Base-by-base conservation (phyloP, 2,329 filamentous ascomycete genomes). In the Aureobasidium mangrovei region DNA sequence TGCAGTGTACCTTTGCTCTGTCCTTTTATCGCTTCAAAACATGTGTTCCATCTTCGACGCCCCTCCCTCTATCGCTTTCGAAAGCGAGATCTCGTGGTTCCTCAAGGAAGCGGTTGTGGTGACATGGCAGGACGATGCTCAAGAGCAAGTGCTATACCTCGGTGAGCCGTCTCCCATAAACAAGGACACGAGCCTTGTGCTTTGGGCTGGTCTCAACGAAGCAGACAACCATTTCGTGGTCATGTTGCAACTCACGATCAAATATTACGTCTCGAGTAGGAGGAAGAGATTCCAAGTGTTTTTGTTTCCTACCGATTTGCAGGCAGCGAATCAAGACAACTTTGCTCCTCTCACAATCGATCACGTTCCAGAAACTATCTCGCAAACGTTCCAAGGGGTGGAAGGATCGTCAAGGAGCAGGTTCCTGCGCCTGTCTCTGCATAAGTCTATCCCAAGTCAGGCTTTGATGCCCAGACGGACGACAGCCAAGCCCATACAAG, bases 191-290 rank as follows among this genome's bases (percentile, higher is more conserved):
- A 46, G 35, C 24, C 32, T 54, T 5, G 12, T 48, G 7, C 44
- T 48, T 5, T 54, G 43, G 53, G 32, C 42, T 8, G 51, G 51
- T 9, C 33, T 42, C 26, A 10, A 41, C 24, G 28, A 41, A 41
- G 29, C 3, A 7, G n/a, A 46, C 24, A 24, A 42, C 10, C 31
- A 18, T 27, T 32, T 33, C 26, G 52, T 48, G 18, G 24, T 38
- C 28, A 47, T 54, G 52, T 10, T 54, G 12, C 52, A 54, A 26
- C 36, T 54, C n/a, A 54, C 52, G 24, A 12, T 42, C 27, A 41
- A 35, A n/a, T 42, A 54, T 26, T 54, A 54, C 31, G 24, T 46
- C 4, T 36, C 10, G 7, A 36, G 24, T 2, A 46, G 42, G 31
- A 54, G 35, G 26, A 54, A 54, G 36, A 46, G 4, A 10, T 39